Evolutionary conservation across 352 stramenopile genomes (phyloP), one percentile per base, ranked within the genome.

Genomic region (Ophiocytium majus): DNA sequence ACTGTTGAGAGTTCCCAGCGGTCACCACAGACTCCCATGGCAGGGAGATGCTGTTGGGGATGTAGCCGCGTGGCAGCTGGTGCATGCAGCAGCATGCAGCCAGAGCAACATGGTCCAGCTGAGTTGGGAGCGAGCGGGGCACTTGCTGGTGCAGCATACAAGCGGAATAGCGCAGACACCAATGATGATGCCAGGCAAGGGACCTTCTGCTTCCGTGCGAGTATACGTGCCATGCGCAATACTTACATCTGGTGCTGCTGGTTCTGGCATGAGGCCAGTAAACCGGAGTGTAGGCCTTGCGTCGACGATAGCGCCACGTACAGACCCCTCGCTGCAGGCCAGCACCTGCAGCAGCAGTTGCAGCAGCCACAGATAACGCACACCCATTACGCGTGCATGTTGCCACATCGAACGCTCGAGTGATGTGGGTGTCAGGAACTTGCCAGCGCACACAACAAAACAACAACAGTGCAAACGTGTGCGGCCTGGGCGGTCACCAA

Each of bases 11-110:
- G 50, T 81, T 50, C 50, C 17, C 75, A 10, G 37, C 19, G n/a
- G 50, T 9, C 17, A 43, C 35, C 5, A 81, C 34, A 34, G 50
- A 28, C 28, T 37, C 1, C 75, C 75, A 81, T 10, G 75, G 75
- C 31, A 81, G 75, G 31, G 35, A 50, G 36, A 81, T 81, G 32
- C 36, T 57, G 31, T 1, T 81, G 50, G 75, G 75, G 5, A 76
- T 76, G 64, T 76, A 17, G 5, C 64, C 64, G 17, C 43, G 43
- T 14, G 43, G 5, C 43, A 14, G 43, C 43, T 57, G 43, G 5
- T 14, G 43, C 43, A 57, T n/a, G 43, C 43, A 57, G 14, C 43
- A 57, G 43, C 43, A n/a, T n/a, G 43, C 5, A 5, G 14, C 43
- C 5, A 57, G 5, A 57, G 43, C 43, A 57, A 57, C 43, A 57